Conservation (phyloP, 2,329 filamentous ascomycete genomes). For the Fusarium multiceps region DNA sequence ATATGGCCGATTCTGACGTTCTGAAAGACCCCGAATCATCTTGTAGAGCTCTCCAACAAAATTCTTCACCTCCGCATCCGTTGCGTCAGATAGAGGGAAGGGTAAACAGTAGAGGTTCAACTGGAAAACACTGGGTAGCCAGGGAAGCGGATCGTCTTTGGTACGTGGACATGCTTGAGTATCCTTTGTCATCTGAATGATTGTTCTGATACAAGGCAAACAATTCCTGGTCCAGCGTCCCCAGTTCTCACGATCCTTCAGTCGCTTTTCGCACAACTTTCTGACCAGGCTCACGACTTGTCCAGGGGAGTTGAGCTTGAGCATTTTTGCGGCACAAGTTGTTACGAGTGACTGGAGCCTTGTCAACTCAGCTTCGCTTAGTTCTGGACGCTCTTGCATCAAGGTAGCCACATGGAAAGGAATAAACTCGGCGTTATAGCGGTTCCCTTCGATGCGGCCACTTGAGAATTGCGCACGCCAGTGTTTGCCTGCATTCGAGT, state of each 20-base stretch:
- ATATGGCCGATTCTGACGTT: conserved; percentile 33
- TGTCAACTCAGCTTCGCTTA: conserved; percentile 9
- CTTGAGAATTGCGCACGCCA: conserved; percentile 45
- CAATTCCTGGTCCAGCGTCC: conserved; percentile 36
- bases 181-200: conserved; percentile 29
- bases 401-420: conserved; percentile 3
- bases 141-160: neutral
- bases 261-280: neutral
- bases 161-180: neutral
- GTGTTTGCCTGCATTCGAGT: conserved; percentile 47
- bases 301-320: neutral
- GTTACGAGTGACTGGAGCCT: conserved; percentile 22
- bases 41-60: conserved; percentile 26
- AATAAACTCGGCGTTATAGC: neutral
- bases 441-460: neutral
- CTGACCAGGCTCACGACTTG: conserved; percentile 3
- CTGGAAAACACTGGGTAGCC: conserved; percentile 30
- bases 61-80: neutral
- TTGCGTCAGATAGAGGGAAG: conserved; percentile 11
- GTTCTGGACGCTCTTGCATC: conserved; percentile 3
- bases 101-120: conserved; percentile 29
- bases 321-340: neutral
- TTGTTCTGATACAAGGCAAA: conserved; percentile 34
- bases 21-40: conserved; percentile 24
- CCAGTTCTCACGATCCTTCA: conserved; percentile 23